Evolutionary conservation across 176 grass and related monocot genomes (phyloP).

Genomic region (Rhynchospora tenuis): DNA sequence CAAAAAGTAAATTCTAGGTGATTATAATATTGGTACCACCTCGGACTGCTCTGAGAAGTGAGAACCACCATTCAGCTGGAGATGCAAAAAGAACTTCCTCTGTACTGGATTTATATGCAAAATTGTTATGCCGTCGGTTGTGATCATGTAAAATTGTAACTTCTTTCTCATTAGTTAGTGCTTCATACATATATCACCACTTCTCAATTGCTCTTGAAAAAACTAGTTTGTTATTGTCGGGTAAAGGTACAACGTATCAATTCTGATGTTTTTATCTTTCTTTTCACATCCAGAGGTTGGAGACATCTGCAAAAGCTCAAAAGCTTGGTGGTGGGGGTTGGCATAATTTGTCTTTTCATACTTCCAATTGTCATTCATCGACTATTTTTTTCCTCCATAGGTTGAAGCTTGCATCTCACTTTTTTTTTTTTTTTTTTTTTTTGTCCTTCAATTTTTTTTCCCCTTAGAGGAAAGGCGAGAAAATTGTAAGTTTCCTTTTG

Average conservation of each 20-base stretch:
- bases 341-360: not conserved
- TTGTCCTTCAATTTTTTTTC: too few species aligned
- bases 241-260: not conserved
- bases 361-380: conserved; percentile 7
- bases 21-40: not conserved
- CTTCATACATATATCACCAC: not conserved
- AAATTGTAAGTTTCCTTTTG: not conserved
- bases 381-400: not conserved
- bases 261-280: not conserved
- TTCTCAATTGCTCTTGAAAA: not conserved
- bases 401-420: not conserved
- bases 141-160: not conserved
- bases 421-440: not conserved
- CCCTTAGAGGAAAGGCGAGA: not conserved
- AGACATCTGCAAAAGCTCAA: not conserved
- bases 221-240: not conserved
- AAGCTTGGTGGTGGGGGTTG: not conserved
- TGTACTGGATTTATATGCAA: not conserved
- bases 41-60: not conserved
- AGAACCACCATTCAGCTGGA: not conserved
- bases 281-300: conserved; percentile 10
- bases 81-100: not conserved
- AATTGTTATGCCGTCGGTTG: not conserved
- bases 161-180: not conserved
- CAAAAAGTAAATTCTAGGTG: not conserved